Evolutionary conservation across 352 stramenopile genomes (phyloP), one percentile per base, ranked within the genome.

Genomic region (Globisporangium canariense): DNA sequence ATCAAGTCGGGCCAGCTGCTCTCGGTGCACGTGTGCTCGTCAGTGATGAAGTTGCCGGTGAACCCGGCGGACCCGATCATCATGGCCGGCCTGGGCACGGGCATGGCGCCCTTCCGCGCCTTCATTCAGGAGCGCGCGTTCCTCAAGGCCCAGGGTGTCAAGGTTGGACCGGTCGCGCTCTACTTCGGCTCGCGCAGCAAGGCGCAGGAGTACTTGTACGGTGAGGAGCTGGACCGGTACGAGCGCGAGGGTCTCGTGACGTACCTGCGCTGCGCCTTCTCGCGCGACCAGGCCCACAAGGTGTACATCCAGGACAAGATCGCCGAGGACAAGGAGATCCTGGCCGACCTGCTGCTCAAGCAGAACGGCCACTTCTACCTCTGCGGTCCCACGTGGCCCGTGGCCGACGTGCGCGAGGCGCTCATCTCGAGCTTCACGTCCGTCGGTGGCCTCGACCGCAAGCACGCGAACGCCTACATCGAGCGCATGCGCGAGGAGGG

Each of bases 151-250:
- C 66, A 84, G 52, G 79, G 83, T 47, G 68, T 89, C 20, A 71
- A 78, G 62, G 82, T 96, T 10, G 89, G 86, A 16, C 84, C 87
- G 0, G 79, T 96, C 20, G 84, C 82, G 38, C 71, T 97, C 18
- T 97, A 99, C 83, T 99, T 99, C 85, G 97, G 97, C 60, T 98
- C 92, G 74, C 96, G 97, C 53, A 86, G 90, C 68, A 85, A 87
- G 58, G 68, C 87, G n/a, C 80, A 95, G 53, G 97, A 99, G 80
- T 99, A 97, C 74, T 79, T 99, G 30, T 99, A 99, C 76, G 81
- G 87, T 43, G 91, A 99, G 43, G 87, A 96, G 69, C 76, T 94
- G 25, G 84, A 96, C 61, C 69, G 78, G 65, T 96, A 94, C 71
- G 78, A 94, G 66, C 71, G 80, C 20, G 84, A 94, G 34, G 89